phyloP scores from a whole-genome alignment of 768 basidiomycete species.

The Mycena rosella region DNA sequence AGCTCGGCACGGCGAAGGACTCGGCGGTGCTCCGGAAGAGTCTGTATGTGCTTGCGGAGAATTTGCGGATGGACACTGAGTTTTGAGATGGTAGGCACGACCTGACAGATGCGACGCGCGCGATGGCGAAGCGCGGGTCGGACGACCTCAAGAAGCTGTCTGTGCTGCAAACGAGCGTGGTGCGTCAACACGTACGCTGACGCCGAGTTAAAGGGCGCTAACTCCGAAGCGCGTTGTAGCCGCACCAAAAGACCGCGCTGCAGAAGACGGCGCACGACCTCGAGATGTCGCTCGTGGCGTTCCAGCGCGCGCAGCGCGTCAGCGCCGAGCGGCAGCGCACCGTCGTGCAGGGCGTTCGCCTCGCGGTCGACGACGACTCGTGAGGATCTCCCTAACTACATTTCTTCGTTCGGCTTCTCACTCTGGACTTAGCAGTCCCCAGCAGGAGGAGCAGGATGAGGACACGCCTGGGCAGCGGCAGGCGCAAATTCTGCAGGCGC shows the following conservation, averaged over 20 bases:
- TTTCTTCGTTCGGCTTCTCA: conserved; percentile 3
- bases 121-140: conserved; percentile 94
- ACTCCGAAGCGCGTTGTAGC: conserved; percentile 54
- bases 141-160: conserved; percentile 94
- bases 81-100: conserved; percentile 73
- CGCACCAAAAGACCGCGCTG: conserved; percentile 84
- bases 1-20: conserved; percentile 89
- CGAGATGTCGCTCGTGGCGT: conserved; percentile 88
- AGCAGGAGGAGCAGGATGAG: conserved; percentile 47
- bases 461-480: conserved; percentile 73
- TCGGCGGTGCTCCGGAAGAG: conserved; percentile 84
- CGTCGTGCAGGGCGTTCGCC: conserved; percentile 88
- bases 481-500: conserved; percentile 75
- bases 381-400: conserved; percentile 10
- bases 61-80: neutral
- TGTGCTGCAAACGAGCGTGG: conserved; percentile 70
- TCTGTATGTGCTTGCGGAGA: conserved; percentile 68
- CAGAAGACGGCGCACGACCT: conserved; percentile 96
- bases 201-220: too few species aligned
- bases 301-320: conserved; percentile 91
- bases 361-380: conserved; percentile 84
- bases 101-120: conserved; percentile 92
- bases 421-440: conserved; percentile 6
- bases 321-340: conserved; percentile 92
- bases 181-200: conserved; percentile 55